Evolutionary conservation across 1,284 basidiomycete genomes (phyloP).

Genomic region (Leccinum cinnamomeum): DNA sequence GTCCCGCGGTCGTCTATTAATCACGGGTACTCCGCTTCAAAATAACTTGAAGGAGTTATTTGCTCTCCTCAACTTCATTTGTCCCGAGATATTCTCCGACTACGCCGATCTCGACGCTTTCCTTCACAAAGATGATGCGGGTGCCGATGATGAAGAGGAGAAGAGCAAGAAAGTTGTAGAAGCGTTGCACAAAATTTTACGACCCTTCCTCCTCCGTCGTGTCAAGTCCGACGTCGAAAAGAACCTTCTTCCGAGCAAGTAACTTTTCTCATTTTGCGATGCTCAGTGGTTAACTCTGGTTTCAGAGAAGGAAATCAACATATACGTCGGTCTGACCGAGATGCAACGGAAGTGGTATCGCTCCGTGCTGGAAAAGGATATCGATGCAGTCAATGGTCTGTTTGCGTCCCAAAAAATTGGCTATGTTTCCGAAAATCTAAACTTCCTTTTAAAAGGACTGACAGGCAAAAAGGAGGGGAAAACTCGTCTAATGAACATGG

Average conservation of each 20-base stretch:
- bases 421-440: background rate
- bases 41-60: slow-evolving; percentile 98
- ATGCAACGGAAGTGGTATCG: slow-evolving; percentile 99
- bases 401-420: background rate
- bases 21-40: slow-evolving; percentile 97
- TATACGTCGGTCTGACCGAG: slow-evolving; percentile 96
- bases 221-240: slow-evolving; percentile 99
- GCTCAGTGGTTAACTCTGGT: slow-evolving; percentile 1
- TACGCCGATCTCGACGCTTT: slow-evolving; percentile 76
- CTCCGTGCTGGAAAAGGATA: slow-evolving; percentile 96
- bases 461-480: slow-evolving; percentile 99
- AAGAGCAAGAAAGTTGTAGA: slow-evolving; percentile 93
- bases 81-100: slow-evolving; percentile 80
- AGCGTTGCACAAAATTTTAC: slow-evolving; percentile 94
- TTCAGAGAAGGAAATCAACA: slow-evolving; percentile 97
- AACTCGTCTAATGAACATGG: slow-evolving; percentile 97
- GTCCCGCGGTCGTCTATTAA: slow-evolving; percentile 86
- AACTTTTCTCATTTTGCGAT: background rate
- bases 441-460: slow-evolving; percentile 48
- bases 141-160: slow-evolving; percentile 77
- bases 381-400: slow-evolving; percentile 94
- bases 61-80: slow-evolving; percentile 93
- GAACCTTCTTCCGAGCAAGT: slow-evolving; percentile 84
- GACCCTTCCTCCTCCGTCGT: slow-evolving; percentile 92
- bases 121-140: slow-evolving; percentile 78